A percentile compares a stretch with the other conserved stretches of the same genome.
Conservation (phyloP, 2,329 filamentous ascomycete genomes). For the Teratosphaeria epicoccoides region DNA sequence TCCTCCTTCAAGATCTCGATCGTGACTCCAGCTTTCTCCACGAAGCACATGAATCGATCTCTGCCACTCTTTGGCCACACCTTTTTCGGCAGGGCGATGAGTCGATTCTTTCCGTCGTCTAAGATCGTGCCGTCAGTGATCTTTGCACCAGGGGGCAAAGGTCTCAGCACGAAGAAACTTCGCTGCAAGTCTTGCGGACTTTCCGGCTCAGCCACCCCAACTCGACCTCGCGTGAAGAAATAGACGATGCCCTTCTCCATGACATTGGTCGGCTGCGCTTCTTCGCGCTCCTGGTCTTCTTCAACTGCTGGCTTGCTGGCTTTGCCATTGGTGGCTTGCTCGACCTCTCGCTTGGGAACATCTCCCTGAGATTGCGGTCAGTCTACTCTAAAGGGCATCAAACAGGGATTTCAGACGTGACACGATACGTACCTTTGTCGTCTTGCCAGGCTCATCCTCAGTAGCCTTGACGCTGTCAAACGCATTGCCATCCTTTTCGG, state of each 20-base stretch:
- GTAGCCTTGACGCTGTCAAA: slow-evolving; percentile 23
- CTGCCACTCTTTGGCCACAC: slow-evolving; percentile 56
- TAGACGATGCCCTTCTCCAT: slow-evolving; percentile 85
- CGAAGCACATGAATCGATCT: slow-evolving; percentile 71
- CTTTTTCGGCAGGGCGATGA: slow-evolving; percentile 78
- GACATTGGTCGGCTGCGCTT: slow-evolving; percentile 49
- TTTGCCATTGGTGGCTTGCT: slow-evolving; percentile 5
- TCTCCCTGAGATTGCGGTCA: background rate
- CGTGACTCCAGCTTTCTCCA: slow-evolving; percentile 59
- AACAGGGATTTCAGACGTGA: background rate
- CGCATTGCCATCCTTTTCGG: slow-evolving; percentile 11
- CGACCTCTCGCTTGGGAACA: background rate
- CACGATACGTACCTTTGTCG: slow-evolving; percentile 21
- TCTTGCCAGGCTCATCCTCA: slow-evolving; percentile 19
- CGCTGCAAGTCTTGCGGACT: slow-evolving; percentile 63
- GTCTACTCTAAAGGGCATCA: background rate
- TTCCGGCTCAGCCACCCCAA: slow-evolving; percentile 60
- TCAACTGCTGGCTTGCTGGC: slow-evolving; percentile 31
- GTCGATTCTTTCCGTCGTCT: slow-evolving; percentile 52
- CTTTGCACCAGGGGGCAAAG: slow-evolving; percentile 58
- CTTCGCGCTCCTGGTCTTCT: slow-evolving; percentile 41
- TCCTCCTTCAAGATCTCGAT: slow-evolving; percentile 61
- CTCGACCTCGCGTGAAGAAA: slow-evolving; percentile 75
- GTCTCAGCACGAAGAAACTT: slow-evolving; percentile 69
- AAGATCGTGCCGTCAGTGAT: slow-evolving; percentile 48